Evolutionary conservation across 2,329 filamentous ascomycete species (phyloP).

Genomic region (Fusarium compactum): DNA sequence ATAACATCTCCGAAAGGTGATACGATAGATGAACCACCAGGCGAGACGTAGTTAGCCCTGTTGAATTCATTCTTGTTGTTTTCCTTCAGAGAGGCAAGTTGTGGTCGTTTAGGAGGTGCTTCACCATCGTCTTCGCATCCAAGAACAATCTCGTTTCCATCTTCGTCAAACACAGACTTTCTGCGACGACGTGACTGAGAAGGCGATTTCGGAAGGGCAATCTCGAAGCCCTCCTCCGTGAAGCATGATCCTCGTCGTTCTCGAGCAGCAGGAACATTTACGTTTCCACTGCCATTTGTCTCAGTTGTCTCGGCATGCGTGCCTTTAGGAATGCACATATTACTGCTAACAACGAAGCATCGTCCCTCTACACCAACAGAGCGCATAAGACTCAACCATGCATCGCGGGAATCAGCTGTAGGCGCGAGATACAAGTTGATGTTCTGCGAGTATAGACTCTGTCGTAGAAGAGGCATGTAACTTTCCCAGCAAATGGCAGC

Average conservation of each 20-base stretch:
- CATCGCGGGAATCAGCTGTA: slow-evolving; percentile 85
- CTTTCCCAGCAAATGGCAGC: slow-evolving; percentile 97
- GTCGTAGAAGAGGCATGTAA: slow-evolving; percentile 90
- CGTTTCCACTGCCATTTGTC: slow-evolving; percentile 1
- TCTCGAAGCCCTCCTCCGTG: slow-evolving; percentile 62
- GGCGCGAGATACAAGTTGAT: slow-evolving; percentile 92
- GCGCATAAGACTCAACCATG: slow-evolving; percentile 85
- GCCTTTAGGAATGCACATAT: slow-evolving; percentile 75
- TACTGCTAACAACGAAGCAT: slow-evolving; percentile 86
- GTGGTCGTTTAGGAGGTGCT: slow-evolving; percentile 7
- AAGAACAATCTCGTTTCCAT: slow-evolving; percentile 68
- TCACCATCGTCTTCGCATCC: slow-evolving; percentile 48
- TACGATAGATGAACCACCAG: slow-evolving; percentile 86
- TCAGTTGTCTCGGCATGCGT: not conserved
- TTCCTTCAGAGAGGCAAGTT: not conserved
- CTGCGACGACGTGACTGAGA: slow-evolving; percentile 44
- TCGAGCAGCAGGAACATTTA: not conserved
- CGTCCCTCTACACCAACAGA: slow-evolving; percentile 85
- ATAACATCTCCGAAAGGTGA: slow-evolving; percentile 84
- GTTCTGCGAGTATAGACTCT: slow-evolving; percentile 88
- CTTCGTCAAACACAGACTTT: slow-evolving; percentile 63
- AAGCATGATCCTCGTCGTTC: slow-evolving; percentile 54
- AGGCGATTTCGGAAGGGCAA: slow-evolving; percentile 55
- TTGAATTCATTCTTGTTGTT: not conserved
- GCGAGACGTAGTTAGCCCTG: slow-evolving; percentile 67